These are phyloP conservation scores for Gilbertella persicaria DNA, from an alignment of 371 early-diverging fungal species.

Conservation along the genomic window DNA sequence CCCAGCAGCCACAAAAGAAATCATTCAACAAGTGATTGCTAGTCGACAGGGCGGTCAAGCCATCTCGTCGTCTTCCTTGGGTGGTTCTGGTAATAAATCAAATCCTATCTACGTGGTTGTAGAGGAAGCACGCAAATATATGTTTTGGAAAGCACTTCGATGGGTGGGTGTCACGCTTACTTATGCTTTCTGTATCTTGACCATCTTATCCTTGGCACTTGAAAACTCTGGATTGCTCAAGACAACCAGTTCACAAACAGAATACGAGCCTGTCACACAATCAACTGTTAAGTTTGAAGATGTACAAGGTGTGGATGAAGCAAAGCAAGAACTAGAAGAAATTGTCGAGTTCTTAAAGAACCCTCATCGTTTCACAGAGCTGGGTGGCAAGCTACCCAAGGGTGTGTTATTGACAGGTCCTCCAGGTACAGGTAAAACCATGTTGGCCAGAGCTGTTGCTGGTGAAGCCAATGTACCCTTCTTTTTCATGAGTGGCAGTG, in stretches of 20 bases:
- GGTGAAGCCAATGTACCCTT: constrained; percentile 96
- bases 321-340: constrained; percentile 95
- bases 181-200: constrained; percentile 79
- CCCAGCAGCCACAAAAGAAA: constrained; percentile 21
- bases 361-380: constrained; percentile 85
- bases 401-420: constrained; percentile 98
- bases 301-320: constrained; percentile 98
- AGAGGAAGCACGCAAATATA: constrained; percentile 66
- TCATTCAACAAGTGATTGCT: constrained; percentile 40
- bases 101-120: constrained; percentile 63
- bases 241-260: constrained; percentile 62
- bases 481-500: constrained; percentile 96
- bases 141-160: constrained; percentile 71
- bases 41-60: constrained; percentile 26
- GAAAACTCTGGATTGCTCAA: constrained; percentile 79
- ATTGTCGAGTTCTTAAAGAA: constrained; percentile 93
- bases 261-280: constrained; percentile 71
- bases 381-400: constrained; percentile 96
- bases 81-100: constrained; percentile 41
- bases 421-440: constrained; percentile 99
- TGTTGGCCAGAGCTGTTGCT: constrained; percentile 87
- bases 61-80: constrained; percentile 16
- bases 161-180: constrained; percentile 77
- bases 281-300: constrained; percentile 83
- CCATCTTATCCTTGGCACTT: constrained; percentile 70